Base-by-base conservation (phyloP, 2,329 filamentous ascomycete species). In the Nothomitra cinnamomea region DNA sequence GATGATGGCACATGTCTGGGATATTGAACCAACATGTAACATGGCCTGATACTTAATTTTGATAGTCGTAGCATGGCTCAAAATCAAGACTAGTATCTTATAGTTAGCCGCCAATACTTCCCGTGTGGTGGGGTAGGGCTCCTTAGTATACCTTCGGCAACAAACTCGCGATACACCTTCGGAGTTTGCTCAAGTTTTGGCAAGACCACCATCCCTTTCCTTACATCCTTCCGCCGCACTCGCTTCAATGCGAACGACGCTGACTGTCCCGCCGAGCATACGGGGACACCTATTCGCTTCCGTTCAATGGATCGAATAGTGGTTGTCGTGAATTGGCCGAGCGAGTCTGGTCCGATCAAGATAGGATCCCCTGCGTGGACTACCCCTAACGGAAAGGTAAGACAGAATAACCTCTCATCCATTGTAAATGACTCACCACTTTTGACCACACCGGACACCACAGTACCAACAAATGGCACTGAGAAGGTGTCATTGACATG, bases 401-500 rank as follows among this genome's bases (percentile, higher is more conserved):
- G n/a, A 19, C 13, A 32, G 36, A 12, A 17, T 49, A 36, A 22
- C 19, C 28, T 8, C 21, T 19, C n/a, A 45, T 28, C 8, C 6
- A 42, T n/a, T 28, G 10, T 2, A 47, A 24, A 35, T 17, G 21
- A 51, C 57, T 54, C 55, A 56, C 61, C 75, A 40, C 70, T 73
- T 62, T 94, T 94, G 57, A 96, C 82, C 35, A 98, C 89, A 0
- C 92, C 92, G 36, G 87, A 92, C 1, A 98, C 89, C 0, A 98
- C 92, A 0, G 92, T 98, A 12, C 92, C 92, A 0, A 94, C 88
- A 66, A 95, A 95, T 1, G 92, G 92, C 3, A 98, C 92, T 0
- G 89, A 95, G 74, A 96, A 98, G 0, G 87, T 96, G 65, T 98
- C 92, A 64, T 96, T 98, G 58, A 98, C 78, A 56, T 94, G 83